Conservation (phyloP, 345 rosid species). For the Bruguiera sexangula region DNA sequence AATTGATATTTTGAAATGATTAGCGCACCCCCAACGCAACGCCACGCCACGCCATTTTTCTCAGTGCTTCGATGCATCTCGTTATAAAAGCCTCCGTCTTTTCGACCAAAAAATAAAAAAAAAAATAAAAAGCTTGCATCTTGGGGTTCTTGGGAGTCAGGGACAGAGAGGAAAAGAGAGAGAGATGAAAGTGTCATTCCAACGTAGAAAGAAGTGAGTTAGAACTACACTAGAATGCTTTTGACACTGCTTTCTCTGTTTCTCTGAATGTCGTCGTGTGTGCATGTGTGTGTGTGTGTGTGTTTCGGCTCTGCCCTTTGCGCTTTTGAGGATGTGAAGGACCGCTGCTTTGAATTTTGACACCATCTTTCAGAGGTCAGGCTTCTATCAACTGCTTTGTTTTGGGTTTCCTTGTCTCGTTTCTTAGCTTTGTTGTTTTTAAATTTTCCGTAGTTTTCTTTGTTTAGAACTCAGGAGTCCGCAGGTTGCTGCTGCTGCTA, state of each 20-base stretch:
- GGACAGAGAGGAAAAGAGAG: constrained; percentile 3
- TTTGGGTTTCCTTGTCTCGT: background rate
- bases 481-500: too few species aligned
- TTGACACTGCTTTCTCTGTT: background rate
- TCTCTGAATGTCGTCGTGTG: background rate
- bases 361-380: constrained; percentile 8
- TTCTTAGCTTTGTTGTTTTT: too few species aligned
- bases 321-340: constrained; percentile 16
- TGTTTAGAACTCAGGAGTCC: too few species aligned
- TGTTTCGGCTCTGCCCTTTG: background rate
- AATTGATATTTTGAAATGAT: background rate
- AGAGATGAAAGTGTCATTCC: constrained; percentile 41
- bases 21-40: too few species aligned
- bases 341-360: constrained; percentile 9
- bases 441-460: too few species aligned
- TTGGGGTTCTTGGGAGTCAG: background rate
- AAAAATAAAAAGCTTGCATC: background rate
- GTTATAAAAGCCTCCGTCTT: background rate
- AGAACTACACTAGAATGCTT: background rate
- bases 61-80: background rate
- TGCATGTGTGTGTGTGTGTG: too few species aligned
- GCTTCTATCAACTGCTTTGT: background rate
- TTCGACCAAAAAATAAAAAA: too few species aligned
- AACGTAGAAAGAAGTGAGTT: constrained; percentile 35
- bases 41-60: constrained; percentile 2